Percentiles rank a stretch among this genome's conserved stretches.
phyloP scores from a whole-genome alignment of 2,329 filamentous ascomycete species.

The Xylaria sp. region DNA sequence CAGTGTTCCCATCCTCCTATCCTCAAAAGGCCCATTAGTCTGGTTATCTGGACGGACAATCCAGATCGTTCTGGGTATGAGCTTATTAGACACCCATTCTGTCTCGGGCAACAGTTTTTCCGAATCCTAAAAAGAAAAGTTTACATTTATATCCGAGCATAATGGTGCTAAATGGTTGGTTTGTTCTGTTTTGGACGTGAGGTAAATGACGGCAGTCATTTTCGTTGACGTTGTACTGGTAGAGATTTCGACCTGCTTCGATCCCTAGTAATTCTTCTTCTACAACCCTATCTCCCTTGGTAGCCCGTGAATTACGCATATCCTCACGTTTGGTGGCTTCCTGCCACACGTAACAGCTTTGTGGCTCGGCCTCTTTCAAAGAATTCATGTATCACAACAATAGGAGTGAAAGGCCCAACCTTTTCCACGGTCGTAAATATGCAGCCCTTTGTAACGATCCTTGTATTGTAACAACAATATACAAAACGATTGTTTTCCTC shows the following conservation, averaged over 20 bases:
- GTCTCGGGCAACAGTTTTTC: slow-evolving; percentile 39
- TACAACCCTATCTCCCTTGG: not conserved
- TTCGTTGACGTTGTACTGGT: slow-evolving; percentile 47
- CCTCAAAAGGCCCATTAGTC: slow-evolving; percentile 33
- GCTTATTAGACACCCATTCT: slow-evolving; percentile 38
- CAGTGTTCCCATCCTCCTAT: slow-evolving; percentile 28
- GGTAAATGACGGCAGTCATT: slow-evolving; percentile 41
- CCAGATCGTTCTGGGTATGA: slow-evolving; percentile 42
- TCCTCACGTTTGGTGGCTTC: not conserved
- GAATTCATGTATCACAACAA: not conserved
- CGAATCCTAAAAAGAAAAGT: slow-evolving; percentile 45
- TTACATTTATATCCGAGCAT: slow-evolving; percentile 46
- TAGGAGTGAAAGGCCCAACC: not conserved
- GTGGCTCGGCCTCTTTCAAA: not conserved
- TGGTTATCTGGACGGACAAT: slow-evolving; percentile 23
- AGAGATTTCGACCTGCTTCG: slow-evolving; percentile 42
- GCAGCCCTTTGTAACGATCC: not conserved
- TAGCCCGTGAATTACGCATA: not conserved
- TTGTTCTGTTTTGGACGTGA: slow-evolving; percentile 40
- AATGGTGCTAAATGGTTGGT: slow-evolving; percentile 42
- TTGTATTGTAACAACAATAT: not conserved
- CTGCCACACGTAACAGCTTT: not conserved
- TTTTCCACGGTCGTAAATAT: too few relatives aligned
- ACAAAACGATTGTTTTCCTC: slow-evolving; percentile 22
- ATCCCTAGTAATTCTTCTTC: slow-evolving; percentile 40